Base-by-base conservation (phyloP, 768 basidiomycete genomes). In the Auriscalpium orientale region DNA sequence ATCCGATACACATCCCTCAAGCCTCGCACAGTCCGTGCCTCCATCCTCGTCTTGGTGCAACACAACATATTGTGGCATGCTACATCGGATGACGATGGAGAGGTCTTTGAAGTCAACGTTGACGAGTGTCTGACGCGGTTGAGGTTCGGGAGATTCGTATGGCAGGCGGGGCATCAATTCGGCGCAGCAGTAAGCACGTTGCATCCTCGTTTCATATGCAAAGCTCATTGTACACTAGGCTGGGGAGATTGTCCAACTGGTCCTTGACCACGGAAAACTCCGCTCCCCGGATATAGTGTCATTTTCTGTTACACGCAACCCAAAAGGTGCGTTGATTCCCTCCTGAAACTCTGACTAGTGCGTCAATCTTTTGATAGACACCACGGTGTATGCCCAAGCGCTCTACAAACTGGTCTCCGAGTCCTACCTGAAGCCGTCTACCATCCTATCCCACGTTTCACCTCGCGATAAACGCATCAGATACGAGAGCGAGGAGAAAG, bases 61-160 rank as follows among this genome's bases (percentile, higher is more conserved):
- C 95, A 98, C 67, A 94, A 97, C 70, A 70, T 97, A 46, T 75
- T 95, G 46, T 94, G 92, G 89, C 90, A 93, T 66, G 80, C 85
- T 9, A 79, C 79, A 40, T 78, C 78, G 6, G 84, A 84, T 9
- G 82, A 84, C n/a, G 85, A 83, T 44, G 82, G 80, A 6, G 88
- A 87, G 59, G 79, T 89, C 56, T 76, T 89, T 49, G 93, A 97
- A 67, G 74, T 95, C 59, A 92, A 93, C 64, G 72, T 83, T 13
- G 81, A 87, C 53, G 91, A 93, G 66, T 94, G 93, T 67, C 75
- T 97, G 37, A 74, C 84, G 71, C 76, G 94, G 55, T 64, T 92
- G 67, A 74, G 93, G 61, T 95, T 92, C 68, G 94, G 93, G 22
- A 80, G 79, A 57, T 93, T 89, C 64, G 79, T 91, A 21, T 85